These are phyloP conservation scores for Jamesozyma spencerorum DNA, from an alignment of 805 yeast species.

Conservation along the genomic window DNA sequence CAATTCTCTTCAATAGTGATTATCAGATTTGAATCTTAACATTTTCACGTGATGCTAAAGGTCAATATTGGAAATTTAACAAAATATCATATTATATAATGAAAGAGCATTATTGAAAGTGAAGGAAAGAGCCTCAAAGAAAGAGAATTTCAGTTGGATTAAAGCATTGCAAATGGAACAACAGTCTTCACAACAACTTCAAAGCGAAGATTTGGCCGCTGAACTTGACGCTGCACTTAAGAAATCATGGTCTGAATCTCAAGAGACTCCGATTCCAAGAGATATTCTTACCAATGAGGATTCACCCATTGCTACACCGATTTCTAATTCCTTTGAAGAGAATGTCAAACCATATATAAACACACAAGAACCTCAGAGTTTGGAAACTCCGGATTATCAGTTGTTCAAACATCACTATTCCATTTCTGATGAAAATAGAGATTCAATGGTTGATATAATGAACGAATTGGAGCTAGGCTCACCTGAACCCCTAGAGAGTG, in stretches of 20 bases:
- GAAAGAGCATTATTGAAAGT: too few species aligned
- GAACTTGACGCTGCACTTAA: constrained; percentile 27
- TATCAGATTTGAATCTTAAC: too few species aligned
- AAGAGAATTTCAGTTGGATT: too few species aligned
- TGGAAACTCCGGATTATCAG: constrained; percentile 13
- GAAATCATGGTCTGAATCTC: constrained; percentile 27
- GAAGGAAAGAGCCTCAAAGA: too few species aligned
- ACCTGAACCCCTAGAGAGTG: constrained; percentile 1
- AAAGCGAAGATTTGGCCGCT: constrained; percentile 13
- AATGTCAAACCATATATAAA: background rate
- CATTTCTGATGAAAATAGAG: constrained; percentile 18
- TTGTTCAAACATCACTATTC: constrained; percentile 23
- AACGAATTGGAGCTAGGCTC: constrained; percentile 13
- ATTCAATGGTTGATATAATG: constrained; percentile 17
- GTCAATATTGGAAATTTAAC: too few species aligned
- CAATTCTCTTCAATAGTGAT: background rate
- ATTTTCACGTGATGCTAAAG: too few species aligned
- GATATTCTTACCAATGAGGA: background rate
- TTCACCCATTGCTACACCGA: constrained; percentile 18
- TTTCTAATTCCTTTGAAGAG: constrained; percentile 3
- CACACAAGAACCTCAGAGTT: background rate
- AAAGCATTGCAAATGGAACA: too few species aligned
- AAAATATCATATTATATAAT: too few species aligned
- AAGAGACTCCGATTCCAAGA: background rate
- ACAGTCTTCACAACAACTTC: too few species aligned